phyloP scores from a whole-genome alignment of 2,329 filamentous ascomycete genomes.

The Chaetomium sp. region DNA sequence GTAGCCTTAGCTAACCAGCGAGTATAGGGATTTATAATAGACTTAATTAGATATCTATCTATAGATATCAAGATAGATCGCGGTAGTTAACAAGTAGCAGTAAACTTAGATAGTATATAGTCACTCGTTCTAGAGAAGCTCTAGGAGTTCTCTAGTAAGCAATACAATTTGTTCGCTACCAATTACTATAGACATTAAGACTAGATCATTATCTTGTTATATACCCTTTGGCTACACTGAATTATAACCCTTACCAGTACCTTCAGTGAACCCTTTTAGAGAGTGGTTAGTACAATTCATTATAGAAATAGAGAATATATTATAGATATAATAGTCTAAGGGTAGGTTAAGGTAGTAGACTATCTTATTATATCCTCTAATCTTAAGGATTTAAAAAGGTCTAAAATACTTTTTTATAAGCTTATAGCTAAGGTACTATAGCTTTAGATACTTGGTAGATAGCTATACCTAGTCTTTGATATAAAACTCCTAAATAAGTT shows the following conservation, averaged over 20 bases:
- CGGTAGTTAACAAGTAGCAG: too few relatives aligned
- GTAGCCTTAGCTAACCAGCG: too few relatives aligned
- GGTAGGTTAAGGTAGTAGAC: neutral
- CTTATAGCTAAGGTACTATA: neutral
- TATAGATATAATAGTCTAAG: neutral
- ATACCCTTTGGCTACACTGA: too few relatives aligned
- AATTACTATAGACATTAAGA: too few relatives aligned
- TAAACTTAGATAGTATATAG: too few relatives aligned
- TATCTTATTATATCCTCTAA: neutral
- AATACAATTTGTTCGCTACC: too few relatives aligned
- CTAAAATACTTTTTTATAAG: neutral
- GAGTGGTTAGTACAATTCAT: neutral
- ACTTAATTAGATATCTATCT: too few relatives aligned
- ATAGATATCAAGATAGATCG: too few relatives aligned
- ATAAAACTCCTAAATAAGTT: neutral
- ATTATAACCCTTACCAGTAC: neutral
- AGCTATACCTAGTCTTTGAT: neutral
- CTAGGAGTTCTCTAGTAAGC: too few relatives aligned
- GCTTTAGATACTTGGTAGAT: neutral
- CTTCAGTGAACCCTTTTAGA: neutral
- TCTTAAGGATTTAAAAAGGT: neutral
- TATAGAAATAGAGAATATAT: neutral
- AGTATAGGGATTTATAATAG: too few relatives aligned
- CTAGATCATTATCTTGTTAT: too few relatives aligned
- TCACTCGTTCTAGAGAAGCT: too few relatives aligned